Base-by-base conservation (phyloP, 768 basidiomycete species). In the Macrocybe gigantea region DNA sequence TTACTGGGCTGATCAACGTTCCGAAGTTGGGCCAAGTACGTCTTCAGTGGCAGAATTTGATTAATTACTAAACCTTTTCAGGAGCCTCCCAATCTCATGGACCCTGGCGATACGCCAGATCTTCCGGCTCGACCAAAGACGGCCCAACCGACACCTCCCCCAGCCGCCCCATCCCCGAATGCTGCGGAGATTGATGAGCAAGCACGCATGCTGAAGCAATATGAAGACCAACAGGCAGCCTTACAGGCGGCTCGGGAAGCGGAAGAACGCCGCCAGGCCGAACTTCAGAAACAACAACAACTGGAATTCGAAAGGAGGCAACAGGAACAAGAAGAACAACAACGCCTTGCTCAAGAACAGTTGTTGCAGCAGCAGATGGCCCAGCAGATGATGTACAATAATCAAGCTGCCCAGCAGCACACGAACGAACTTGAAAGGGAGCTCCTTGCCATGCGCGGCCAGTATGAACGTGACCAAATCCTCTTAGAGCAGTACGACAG, bases 401-500 rank as follows among this genome's bases (percentile, higher is more conserved):
- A 80, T 57, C 89, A 82, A 51, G 85, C 91, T 62, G 80, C 82
- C 34, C 81, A 76, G 35, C 66, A 67, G 38, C 82, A 85, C 50
- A 85, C 89, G 31, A 74, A 79, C 46, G 93, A 98, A 51, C 76
- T 94, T 38, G 93, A 99, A 65, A 76, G 89, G 44, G 88, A 98
- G 64, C 71, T 98, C 42, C 77, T 98, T 41, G 90, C 79, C 7
- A 88, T 98, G 88, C 75, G 93, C 41, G 93, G 96, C 0, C 96
- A 98, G 62, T 99, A 93, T 62, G 96, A 99, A 67, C 81, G 96
- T 9, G 95, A 99, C 59, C 96, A 99, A 63, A 86, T 99, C 56
- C 82, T 99, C 65, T 73, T 99, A 46, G 95, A 98, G 65, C 93
- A 98, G 58, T 99, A 99, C 59, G 96, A 99, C 62, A 79, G 87